These are phyloP conservation scores for Echinosophora koreensis DNA, from an alignment of 306 rosid species.

Conservation along the genomic window DNA sequence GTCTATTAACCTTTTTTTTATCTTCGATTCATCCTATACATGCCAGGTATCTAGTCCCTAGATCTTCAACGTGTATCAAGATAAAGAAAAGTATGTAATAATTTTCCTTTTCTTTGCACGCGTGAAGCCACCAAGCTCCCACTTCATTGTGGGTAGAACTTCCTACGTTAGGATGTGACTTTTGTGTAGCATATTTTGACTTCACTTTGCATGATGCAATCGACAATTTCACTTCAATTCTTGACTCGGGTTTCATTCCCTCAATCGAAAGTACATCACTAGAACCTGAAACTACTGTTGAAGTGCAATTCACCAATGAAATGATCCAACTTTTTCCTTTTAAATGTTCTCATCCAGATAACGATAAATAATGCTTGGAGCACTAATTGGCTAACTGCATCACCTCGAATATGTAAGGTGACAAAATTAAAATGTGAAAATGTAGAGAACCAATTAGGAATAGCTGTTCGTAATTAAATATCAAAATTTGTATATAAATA, in stretches of 20 bases:
- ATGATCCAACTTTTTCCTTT: background rate
- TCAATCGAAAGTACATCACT: conserved; percentile 23
- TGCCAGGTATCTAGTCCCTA: conserved; percentile 36
- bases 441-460: background rate
- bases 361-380: background rate
- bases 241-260: background rate
- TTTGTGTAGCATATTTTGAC: conserved; percentile 46
- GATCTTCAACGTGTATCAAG: conserved; percentile 29
- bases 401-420: background rate
- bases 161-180: conserved; percentile 50
- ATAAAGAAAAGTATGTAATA: conserved; percentile 37
- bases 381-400: background rate
- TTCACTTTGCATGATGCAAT: conserved; percentile 24
- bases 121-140: conserved; percentile 49
- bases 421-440: background rate
- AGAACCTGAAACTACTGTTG: background rate
- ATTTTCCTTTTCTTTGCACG: conserved; percentile 39
- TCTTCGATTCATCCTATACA: conserved; percentile 19
- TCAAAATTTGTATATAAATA: background rate
- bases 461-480: background rate
- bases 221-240: background rate
- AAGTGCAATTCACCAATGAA: background rate
- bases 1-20: conserved; percentile 5
- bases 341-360: background rate
- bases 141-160: conserved; percentile 43